Percentiles rank a stretch among this genome's conserved stretches.
These are phyloP conservation scores for Globisporangium abappressorium DNA, from an alignment of 352 stramenopile species.

Conservation along the genomic window DNA sequence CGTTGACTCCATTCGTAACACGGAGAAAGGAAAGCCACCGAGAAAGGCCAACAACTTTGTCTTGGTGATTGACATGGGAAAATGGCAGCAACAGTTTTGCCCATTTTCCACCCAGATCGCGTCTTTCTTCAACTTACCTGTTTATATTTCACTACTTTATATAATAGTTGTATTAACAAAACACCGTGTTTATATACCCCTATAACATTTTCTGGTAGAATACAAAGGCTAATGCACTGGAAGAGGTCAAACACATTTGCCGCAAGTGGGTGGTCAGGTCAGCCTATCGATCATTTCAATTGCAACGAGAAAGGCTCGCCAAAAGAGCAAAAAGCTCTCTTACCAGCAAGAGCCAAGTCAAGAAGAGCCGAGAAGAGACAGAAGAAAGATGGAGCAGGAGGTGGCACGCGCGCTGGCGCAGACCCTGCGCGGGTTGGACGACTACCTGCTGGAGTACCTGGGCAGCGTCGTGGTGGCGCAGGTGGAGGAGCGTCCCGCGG, in stretches of 20 bases:
- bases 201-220: not conserved
- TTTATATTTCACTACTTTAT: not conserved
- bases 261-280: conserved; percentile 1
- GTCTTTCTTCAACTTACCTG: not conserved
- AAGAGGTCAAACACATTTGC: not conserved
- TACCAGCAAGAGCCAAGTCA: not conserved
- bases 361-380: not conserved
- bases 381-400: conserved; percentile 36
- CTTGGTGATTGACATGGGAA: not conserved
- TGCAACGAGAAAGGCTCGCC: no score
- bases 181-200: no score
- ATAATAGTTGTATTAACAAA: not conserved
- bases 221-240: not conserved
- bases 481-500: conserved; percentile 36
- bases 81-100: not conserved
- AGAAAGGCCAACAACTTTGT: no score
- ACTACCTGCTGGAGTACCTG: conserved; percentile 71
- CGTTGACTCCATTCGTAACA: not conserved
- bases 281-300: not conserved
- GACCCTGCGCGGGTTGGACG: conserved; percentile 58
- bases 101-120: not conserved
- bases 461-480: conserved; percentile 49
- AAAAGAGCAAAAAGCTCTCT: conserved; percentile 1
- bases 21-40: not conserved
- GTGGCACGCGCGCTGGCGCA: conserved; percentile 45